A percentile compares a stretch with the other conserved stretches of the same genome.
These are phyloP conservation scores for Tulasnella sp. DNA, from an alignment of 768 basidiomycete genomes.

Conservation along the genomic window DNA sequence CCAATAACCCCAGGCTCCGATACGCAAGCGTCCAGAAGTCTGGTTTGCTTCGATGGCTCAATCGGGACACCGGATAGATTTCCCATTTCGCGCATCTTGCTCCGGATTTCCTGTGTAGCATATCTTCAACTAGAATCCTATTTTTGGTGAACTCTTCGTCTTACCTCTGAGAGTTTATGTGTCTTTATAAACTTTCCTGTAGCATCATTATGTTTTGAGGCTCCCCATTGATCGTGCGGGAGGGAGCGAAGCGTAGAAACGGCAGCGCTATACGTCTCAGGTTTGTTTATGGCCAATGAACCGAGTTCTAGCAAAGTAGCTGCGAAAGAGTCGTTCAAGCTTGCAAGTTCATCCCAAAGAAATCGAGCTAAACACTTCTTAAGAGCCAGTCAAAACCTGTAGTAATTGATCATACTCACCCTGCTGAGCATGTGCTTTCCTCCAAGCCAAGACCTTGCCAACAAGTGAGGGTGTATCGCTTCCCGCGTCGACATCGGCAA, in stretches of 20 bases:
- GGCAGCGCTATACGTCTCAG: too few relatives aligned
- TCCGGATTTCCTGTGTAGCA: constrained; percentile 51
- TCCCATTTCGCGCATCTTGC: constrained; percentile 78
- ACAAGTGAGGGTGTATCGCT: constrained; percentile 93
- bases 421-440: constrained; percentile 45
- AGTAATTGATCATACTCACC: constrained; percentile 30
- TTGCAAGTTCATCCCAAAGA: constrained; percentile 20
- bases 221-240: constrained; percentile 3
- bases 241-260: not conserved
- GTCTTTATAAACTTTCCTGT: constrained; percentile 25
- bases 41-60: constrained; percentile 79
- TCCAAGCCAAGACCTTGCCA: constrained; percentile 83
- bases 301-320: constrained; percentile 13
- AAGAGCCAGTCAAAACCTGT: not conserved
- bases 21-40: constrained; percentile 65
- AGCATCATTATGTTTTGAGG: constrained; percentile 7
- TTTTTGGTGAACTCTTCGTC: constrained; percentile 6
- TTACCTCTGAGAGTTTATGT: constrained; percentile 46
- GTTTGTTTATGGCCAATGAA: constrained; percentile 1
- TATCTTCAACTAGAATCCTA: not conserved
- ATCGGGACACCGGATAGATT: constrained; percentile 63
- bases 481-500: constrained; percentile 93
- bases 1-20: constrained; percentile 74
- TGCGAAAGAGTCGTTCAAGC: constrained; percentile 18
- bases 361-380: constrained; percentile 10